A percentile compares a stretch with the other conserved stretches of the same genome.
phyloP scores from a whole-genome alignment of 2,329 filamentous ascomycete genomes.

The Sporothrix pseudoabietina region DNA sequence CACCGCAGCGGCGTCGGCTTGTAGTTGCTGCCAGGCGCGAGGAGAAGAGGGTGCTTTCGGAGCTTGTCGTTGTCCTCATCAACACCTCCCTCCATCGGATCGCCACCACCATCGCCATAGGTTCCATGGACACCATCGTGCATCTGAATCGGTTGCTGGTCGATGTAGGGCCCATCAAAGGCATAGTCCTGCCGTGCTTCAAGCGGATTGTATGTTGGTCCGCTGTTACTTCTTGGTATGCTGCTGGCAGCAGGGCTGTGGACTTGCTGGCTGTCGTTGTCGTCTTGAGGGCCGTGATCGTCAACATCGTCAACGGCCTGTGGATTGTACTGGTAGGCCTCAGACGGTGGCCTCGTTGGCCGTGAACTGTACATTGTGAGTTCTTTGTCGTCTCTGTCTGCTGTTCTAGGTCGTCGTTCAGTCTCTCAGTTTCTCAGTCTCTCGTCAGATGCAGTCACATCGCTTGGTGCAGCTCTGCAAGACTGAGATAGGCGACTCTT shows the following conservation, averaged over 20 bases:
- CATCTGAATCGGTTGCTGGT: background rate
- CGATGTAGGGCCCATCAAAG: background rate
- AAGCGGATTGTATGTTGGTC: background rate
- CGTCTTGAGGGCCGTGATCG: slow-evolving; percentile 27
- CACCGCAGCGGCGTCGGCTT: slow-evolving; percentile 42
- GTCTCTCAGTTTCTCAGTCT: background rate
- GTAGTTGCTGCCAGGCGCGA: slow-evolving; percentile 37
- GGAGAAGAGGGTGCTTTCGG: slow-evolving; percentile 1
- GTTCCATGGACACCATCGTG: background rate
- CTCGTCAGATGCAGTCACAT: slow-evolving; percentile 18
- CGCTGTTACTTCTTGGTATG: background rate
- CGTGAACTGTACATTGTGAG: slow-evolving; percentile 5
- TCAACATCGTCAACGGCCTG: slow-evolving; percentile 41
- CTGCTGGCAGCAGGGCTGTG: background rate
- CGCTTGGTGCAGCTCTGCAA: slow-evolving; percentile 7
- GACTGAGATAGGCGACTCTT: slow-evolving; percentile 3
- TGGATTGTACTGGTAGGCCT: slow-evolving; percentile 40
- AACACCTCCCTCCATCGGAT: slow-evolving; percentile 36
- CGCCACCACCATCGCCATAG: background rate
- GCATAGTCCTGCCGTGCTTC: background rate
- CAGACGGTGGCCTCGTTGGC: slow-evolving; percentile 7
- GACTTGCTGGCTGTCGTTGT: background rate
- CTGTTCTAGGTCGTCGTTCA: background rate
- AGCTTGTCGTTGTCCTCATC: slow-evolving; percentile 22
- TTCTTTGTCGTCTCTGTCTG: background rate